phyloP scores from a whole-genome alignment of 176 grass and related monocot genomes.

The sorghum (Sorghum bicolor) region DNA sequence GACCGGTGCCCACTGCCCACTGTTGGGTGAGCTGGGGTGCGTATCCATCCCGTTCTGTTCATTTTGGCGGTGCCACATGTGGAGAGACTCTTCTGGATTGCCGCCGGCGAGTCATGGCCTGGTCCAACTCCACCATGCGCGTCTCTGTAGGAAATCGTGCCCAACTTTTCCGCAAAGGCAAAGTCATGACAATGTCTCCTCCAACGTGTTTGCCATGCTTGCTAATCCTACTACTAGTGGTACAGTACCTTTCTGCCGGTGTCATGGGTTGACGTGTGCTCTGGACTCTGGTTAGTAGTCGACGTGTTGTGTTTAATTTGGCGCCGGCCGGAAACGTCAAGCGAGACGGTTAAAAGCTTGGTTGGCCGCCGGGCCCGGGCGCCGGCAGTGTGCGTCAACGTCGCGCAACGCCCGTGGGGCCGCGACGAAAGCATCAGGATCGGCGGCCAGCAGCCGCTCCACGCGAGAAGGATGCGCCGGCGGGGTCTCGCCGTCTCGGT shows the following conservation, averaged over 20 bases:
- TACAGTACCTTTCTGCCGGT: background rate
- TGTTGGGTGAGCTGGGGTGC: too few relatives aligned
- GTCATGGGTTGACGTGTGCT: background rate
- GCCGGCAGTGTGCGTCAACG: too few relatives aligned
- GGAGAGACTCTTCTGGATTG: background rate
- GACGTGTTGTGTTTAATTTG: background rate
- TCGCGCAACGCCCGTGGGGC: too few relatives aligned
- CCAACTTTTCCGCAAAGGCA: background rate
- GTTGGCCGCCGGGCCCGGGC: background rate
- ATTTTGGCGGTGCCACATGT: background rate
- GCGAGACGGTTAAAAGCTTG: background rate
- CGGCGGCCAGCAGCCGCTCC: background rate
- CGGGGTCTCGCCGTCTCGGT: background rate
- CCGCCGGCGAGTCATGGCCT: background rate
- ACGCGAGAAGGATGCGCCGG: background rate
- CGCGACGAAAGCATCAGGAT: background rate
- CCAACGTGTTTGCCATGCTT: background rate
- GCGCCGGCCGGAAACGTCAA: background rate
- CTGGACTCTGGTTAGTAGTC: background rate
- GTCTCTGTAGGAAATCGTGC: background rate
- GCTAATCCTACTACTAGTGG: background rate
- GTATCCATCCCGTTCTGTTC: background rate
- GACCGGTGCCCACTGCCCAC: too few relatives aligned
- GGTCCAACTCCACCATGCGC: background rate
- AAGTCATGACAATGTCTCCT: background rate